phyloP scores from a whole-genome alignment of 2,329 filamentous ascomycete genomes.

The Penicillium sp. region DNA sequence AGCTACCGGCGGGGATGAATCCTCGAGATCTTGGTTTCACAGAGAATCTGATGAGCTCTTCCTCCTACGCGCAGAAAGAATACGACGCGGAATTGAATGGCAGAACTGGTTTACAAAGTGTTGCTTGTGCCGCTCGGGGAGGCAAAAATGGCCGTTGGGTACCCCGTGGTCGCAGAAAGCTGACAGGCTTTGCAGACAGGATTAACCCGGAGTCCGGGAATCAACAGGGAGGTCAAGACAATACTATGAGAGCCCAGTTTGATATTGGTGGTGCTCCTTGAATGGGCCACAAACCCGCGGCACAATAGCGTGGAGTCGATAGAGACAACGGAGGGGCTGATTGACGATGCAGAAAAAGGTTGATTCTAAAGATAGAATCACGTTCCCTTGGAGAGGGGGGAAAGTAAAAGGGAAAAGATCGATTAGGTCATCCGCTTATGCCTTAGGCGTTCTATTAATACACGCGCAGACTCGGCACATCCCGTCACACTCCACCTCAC shows the following conservation, averaged over 20 bases:
- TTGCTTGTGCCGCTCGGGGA: neutral
- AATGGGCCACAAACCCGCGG: conserved; percentile 3
- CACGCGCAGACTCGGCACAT: conserved; percentile 1
- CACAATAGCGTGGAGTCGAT: conserved; percentile 10
- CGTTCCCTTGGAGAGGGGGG: conserved; percentile 6
- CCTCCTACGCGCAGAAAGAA: neutral
- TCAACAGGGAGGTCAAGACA: neutral
- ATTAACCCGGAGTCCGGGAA: neutral
- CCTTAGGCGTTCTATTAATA: conserved; percentile 11
- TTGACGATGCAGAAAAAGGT: conserved; percentile 24
- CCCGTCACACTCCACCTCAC: conserved; percentile 4
- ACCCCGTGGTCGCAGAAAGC: neutral
- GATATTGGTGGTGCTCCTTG: conserved; percentile 1
- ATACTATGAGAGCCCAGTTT: neutral
- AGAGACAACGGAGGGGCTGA: conserved; percentile 10
- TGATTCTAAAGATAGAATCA: conserved; percentile 27
- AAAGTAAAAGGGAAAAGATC: conserved; percentile 1
- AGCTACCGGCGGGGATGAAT: neutral
- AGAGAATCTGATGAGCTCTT: neutral
- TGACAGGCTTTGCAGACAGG: neutral
- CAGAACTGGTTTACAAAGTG: neutral
- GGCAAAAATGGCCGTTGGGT: neutral
- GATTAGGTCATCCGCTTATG: conserved; percentile 6
- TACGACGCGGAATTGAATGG: conserved; percentile 1
- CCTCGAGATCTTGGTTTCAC: neutral